phyloP scores from a whole-genome alignment of 2,329 filamentous ascomycete species.

The Lachnum nothofagi region DNA sequence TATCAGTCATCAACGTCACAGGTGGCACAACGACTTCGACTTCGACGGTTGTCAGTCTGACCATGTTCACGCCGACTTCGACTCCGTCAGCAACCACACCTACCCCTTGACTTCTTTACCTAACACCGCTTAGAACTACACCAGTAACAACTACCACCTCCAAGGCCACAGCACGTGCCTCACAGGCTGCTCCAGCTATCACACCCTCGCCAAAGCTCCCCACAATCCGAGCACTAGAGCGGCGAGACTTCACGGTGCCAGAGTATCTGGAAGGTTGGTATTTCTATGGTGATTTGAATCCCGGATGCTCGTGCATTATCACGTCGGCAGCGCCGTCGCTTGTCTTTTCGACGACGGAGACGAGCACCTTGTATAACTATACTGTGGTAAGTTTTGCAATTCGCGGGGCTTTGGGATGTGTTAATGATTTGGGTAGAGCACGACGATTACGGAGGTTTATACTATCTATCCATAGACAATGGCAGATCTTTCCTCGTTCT shows the following conservation, averaged over 20 bases:
- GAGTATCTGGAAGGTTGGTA: constrained; percentile 15
- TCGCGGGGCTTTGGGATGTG: neutral
- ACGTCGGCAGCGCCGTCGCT: constrained; percentile 8
- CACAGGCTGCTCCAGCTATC: neutral
- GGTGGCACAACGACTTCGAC: constrained; percentile 8
- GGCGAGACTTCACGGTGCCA: constrained; percentile 11
- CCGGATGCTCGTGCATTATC: constrained; percentile 15
- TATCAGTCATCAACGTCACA: constrained; percentile 8
- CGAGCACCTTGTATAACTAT: constrained; percentile 8
- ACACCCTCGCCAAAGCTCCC: neutral
- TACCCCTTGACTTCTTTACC: too few relatives aligned
- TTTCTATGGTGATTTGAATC: constrained; percentile 12
- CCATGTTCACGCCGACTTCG: constrained; percentile 4
- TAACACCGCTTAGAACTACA: neutral
- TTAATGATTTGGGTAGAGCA: constrained; percentile 5
- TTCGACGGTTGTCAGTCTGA: constrained; percentile 2
- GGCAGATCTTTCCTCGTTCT: too few relatives aligned
- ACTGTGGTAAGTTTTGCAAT: constrained; percentile 4
- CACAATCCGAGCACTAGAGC: neutral
- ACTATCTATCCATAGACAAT: constrained; percentile 13
- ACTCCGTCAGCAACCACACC: neutral
- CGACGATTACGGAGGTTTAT: constrained; percentile 13
- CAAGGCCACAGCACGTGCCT: neutral
- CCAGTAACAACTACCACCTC: neutral
- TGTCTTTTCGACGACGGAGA: constrained; percentile 4